These are phyloP conservation scores for Schwanniomyces sp. DNA, from an alignment of 805 yeast genomes.

Conservation along the genomic window DNA sequence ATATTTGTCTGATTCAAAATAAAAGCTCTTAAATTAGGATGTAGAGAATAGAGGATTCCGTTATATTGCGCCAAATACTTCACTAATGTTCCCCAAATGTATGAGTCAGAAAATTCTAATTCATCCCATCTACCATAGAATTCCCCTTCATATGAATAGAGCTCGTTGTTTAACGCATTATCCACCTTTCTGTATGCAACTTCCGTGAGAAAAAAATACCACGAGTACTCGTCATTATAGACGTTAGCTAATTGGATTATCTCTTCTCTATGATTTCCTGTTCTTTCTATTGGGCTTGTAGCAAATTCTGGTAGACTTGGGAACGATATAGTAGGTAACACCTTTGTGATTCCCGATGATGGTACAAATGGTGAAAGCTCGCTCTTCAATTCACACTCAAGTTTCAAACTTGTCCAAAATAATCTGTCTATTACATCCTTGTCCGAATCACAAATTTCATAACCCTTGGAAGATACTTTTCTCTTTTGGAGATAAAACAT, in stretches of 20 bases:
- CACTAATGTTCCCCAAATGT: constrained; percentile 26
- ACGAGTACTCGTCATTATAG: constrained; percentile 27
- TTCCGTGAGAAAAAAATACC: constrained; percentile 41
- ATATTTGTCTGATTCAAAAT: constrained; percentile 31
- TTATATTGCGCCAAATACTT: constrained; percentile 37
- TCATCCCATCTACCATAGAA: constrained; percentile 21
- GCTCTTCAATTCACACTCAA: constrained; percentile 34
- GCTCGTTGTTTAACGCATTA: constrained; percentile 34
- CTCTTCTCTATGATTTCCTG: constrained; percentile 18
- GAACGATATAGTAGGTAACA: constrained; percentile 31
- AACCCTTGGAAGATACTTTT: constrained; percentile 5
- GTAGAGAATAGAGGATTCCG: constrained; percentile 35
- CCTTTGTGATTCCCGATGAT: constrained; percentile 28
- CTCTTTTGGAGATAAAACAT: constrained; percentile 27
- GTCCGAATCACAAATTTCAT: constrained; percentile 4
- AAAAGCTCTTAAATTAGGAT: constrained; percentile 32
- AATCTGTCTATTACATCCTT: constrained; percentile 25
- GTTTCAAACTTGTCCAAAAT: constrained; percentile 37
- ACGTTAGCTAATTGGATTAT: constrained; percentile 22
- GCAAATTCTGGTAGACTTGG: constrained; percentile 29
- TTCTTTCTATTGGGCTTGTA: not conserved
- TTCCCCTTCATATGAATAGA: constrained; percentile 16
- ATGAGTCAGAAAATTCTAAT: constrained; percentile 16
- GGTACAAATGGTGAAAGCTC: constrained; percentile 36
- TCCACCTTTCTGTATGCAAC: constrained; percentile 41